These are phyloP conservation scores for Cordia subcordata DNA, from an alignment of 257 asterid genomes.

Conservation along the genomic window DNA sequence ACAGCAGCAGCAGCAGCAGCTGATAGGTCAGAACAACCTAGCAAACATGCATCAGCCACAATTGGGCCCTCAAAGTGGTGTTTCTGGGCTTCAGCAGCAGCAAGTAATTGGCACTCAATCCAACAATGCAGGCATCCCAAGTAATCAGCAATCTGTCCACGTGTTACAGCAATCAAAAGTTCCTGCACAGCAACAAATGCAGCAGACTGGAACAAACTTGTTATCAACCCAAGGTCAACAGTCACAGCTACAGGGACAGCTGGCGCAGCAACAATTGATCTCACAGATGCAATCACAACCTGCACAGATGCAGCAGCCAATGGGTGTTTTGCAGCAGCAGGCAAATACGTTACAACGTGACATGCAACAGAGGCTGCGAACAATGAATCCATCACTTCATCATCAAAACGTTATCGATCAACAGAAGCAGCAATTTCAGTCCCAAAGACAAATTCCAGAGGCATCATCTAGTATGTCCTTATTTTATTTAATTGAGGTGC, in stretches of 20 bases:
- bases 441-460: slow-evolving; percentile 69
- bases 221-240: slow-evolving; percentile 71
- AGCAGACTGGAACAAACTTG: slow-evolving; percentile 49
- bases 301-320: slow-evolving; percentile 68
- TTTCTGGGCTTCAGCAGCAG: slow-evolving; percentile 80
- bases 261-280: slow-evolving; percentile 79
- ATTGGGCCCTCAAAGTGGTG: slow-evolving; percentile 56
- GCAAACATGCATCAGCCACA: slow-evolving; percentile 75
- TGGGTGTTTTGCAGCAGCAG: slow-evolving; percentile 67
- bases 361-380: slow-evolving; percentile 73
- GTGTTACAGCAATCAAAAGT: slow-evolving; percentile 73
- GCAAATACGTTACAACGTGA: slow-evolving; percentile 59
- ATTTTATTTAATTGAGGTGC: too few relatives aligned
- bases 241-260: slow-evolving; percentile 64
- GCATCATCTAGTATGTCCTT: slow-evolving; percentile 61
- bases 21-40: slow-evolving; percentile 58
- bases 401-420: slow-evolving; percentile 66
- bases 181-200: slow-evolving; percentile 76
- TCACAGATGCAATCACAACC: slow-evolving; percentile 85
- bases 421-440: slow-evolving; percentile 70
- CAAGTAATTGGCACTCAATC: slow-evolving; percentile 73
- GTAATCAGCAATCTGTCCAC: slow-evolving; percentile 65
- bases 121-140: slow-evolving; percentile 53
- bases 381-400: slow-evolving; percentile 73
- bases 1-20: slow-evolving; percentile 68